Evolutionary conservation across 2,329 filamentous ascomycete species (phyloP).

Genomic region (Helotiales sp.): DNA sequence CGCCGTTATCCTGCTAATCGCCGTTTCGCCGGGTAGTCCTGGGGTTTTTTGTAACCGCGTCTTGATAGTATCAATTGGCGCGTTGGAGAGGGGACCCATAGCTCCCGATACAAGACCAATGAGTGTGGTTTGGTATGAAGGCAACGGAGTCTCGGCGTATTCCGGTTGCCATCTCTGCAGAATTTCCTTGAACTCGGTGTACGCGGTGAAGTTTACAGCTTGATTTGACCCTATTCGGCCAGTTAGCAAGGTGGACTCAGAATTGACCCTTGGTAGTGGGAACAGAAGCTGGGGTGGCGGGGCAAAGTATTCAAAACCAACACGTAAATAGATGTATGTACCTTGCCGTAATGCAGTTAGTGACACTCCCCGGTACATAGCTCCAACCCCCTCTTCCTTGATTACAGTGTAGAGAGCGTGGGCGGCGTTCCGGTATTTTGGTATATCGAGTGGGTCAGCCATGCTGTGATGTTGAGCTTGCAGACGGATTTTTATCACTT

Average conservation of each 20-base stretch:
- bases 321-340: constrained; percentile 44
- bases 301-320: background rate
- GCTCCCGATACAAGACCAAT: constrained; percentile 89
- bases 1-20: constrained; percentile 74
- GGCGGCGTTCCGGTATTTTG: constrained; percentile 96
- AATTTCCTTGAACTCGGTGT: constrained; percentile 86
- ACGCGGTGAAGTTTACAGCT: constrained; percentile 98
- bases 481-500: constrained; percentile 97
- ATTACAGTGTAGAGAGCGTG: constrained; percentile 84
- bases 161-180: constrained; percentile 76
- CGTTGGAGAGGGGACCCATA: constrained; percentile 95
- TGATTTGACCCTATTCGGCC: constrained; percentile 67
- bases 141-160: constrained; percentile 68
- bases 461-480: constrained; percentile 98
- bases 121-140: constrained; percentile 86
- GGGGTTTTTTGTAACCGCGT: constrained; percentile 91
- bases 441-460: constrained; percentile 93
- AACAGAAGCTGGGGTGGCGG: constrained; percentile 7
- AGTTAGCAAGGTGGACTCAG: background rate
- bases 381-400: constrained; percentile 85
- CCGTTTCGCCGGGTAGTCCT: constrained; percentile 79
- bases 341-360: constrained; percentile 93
- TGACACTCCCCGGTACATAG: constrained; percentile 90
- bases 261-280: background rate
- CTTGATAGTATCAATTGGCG: constrained; percentile 99